phyloP scores from a whole-genome alignment of 805 yeast genomes.

The Limtongia smithiae region DNA sequence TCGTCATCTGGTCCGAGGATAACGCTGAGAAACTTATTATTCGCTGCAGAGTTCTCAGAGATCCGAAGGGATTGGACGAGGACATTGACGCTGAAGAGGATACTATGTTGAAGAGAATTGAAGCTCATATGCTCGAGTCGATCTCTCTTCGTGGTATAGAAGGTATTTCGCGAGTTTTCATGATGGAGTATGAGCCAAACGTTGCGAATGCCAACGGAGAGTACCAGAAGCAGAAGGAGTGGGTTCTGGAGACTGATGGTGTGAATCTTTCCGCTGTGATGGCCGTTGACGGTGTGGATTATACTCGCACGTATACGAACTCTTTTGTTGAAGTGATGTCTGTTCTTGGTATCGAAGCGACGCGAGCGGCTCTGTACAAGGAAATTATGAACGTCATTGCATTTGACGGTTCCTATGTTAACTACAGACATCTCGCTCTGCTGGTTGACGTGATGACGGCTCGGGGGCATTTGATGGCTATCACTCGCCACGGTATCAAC shows the following conservation, averaged over 20 bases:
- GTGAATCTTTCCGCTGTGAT: constrained; percentile 92
- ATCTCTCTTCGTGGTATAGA: constrained; percentile 94
- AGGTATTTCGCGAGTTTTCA: constrained; percentile 82
- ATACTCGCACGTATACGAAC: constrained; percentile 86
- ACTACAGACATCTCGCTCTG: constrained; percentile 96
- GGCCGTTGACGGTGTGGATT: constrained; percentile 91
- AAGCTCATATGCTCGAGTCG: constrained; percentile 92
- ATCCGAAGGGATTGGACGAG: constrained; percentile 87
- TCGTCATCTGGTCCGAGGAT: constrained; percentile 98
- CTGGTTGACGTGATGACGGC: constrained; percentile 98
- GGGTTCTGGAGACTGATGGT: constrained; percentile 99
- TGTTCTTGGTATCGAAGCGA: constrained; percentile 97
- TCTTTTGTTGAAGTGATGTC: constrained; percentile 93
- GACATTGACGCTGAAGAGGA: constrained; percentile 91
- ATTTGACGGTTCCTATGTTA: constrained; percentile 98
- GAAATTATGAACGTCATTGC: constrained; percentile 97
- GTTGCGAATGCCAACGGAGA: constrained; percentile 69
- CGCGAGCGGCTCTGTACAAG: constrained; percentile 87
- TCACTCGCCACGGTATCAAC: constrained; percentile 98
- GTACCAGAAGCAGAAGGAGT: constrained; percentile 82
- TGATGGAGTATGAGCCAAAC: constrained; percentile 44
- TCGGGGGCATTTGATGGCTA: constrained; percentile 96
- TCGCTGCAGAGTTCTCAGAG: constrained; percentile 98
- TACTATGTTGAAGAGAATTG: constrained; percentile 90
- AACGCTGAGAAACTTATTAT: constrained; percentile 93